These are phyloP conservation scores for Aspergillus egyptiacus DNA, from an alignment of 495 filamentous ascomycete genomes.

Conservation along the genomic window DNA sequence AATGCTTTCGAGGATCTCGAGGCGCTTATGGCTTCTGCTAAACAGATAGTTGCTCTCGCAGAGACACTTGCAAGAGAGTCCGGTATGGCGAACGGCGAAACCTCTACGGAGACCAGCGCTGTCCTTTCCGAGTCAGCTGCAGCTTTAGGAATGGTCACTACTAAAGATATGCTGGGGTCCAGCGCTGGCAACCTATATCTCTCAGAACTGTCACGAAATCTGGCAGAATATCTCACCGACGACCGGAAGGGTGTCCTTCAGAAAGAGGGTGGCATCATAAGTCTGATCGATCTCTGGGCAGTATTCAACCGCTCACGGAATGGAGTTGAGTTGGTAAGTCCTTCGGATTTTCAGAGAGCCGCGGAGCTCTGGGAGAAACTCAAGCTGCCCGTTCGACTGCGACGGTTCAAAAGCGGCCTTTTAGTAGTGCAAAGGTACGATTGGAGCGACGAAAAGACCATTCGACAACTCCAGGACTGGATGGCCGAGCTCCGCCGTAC, in stretches of 20 bases:
- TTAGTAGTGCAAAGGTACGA: constrained; percentile 86
- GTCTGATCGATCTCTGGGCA: constrained; percentile 92
- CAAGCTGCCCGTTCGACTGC: constrained; percentile 75
- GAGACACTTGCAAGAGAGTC: constrained; percentile 75
- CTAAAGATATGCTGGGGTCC: constrained; percentile 77
- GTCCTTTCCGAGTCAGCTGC: constrained; percentile 77
- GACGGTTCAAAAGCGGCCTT: constrained; percentile 85
- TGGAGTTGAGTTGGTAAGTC: constrained; percentile 90
- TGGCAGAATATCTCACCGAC: constrained; percentile 92
- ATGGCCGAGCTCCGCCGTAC: constrained; percentile 62
- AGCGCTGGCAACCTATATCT: constrained; percentile 56
- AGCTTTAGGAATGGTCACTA: constrained; percentile 82
- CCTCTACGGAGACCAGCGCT: constrained; percentile 59
- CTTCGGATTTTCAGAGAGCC: constrained; percentile 85
- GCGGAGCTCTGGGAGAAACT: constrained; percentile 83
- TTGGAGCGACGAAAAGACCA: constrained; percentile 85
- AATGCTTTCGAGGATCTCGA: constrained; percentile 95
- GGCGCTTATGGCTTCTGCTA: constrained; percentile 93
- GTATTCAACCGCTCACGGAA: constrained; percentile 94
- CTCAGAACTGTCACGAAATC: constrained; percentile 76
- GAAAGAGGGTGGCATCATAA: constrained; percentile 88
- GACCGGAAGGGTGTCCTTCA: constrained; percentile 75
- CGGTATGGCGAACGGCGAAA: constrained; percentile 49
- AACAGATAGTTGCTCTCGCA: constrained; percentile 88
- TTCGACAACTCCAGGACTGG: constrained; percentile 70